Base-by-base conservation (phyloP, 805 yeast species). In the Saccharomycopsis javanensis region DNA sequence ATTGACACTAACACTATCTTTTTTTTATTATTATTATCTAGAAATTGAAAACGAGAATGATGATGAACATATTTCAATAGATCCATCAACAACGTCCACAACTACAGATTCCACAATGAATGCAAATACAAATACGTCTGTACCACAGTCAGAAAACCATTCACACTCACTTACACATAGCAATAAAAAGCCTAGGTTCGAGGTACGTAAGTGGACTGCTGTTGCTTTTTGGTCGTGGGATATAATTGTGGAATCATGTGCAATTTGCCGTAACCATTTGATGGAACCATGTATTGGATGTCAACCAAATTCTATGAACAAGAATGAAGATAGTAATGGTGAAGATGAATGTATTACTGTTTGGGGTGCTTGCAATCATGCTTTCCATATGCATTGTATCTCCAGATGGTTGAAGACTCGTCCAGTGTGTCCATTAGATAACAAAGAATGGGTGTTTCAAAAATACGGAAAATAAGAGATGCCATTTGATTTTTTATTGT, bases 181-280 rank as follows among this genome's bases (percentile, higher is more conserved):
- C 10, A 18, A 28, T 16, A 60, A 69, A 60, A 82, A 85, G 73
- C 86, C 85, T 69, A 79, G 88, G 65, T 91, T 94, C 65, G 97
- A 92, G 69, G 91, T 94, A 45, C 88, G 89, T 68, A 94, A 91
- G 75, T 92, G 99, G 98, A 90, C 96, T 13, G 98, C 98, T 0
- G 99, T 94, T 53, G 98, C 98, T n/a, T 89, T 94, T 69, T 94
- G 99, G 99, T 89, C 97, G 0, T 94, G 99, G 99, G 96, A 89
- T 72, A 86, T 89, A 60, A 92, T 83, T 35, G 92, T 89, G 56
- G 99, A 95, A 63, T 89, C 88, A 56, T 94, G 99, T 76, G 98
- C 99, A 42, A 94, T 94, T 69, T 94, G 99, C 78, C 80, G 98
- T 68, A 94, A 92, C 71, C 97, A 92, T 71, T 79, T 94, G 64